phyloP scores from a whole-genome alignment of 2,329 filamentous ascomycete species.

The Cercospora nicotianae region DNA sequence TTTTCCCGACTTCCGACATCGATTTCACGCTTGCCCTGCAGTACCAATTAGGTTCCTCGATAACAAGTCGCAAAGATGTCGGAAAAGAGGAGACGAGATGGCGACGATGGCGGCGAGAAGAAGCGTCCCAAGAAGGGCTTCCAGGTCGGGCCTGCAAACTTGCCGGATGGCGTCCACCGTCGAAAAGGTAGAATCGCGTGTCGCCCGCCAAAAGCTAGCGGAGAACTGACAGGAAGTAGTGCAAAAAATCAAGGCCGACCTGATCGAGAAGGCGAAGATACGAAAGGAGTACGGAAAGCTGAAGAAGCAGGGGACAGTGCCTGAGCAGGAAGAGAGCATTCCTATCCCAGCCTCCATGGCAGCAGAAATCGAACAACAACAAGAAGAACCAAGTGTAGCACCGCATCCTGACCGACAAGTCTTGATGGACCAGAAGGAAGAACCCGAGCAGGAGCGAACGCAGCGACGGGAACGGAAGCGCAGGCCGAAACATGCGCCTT shows the following conservation, averaged over 20 bases:
- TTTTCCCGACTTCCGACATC: neutral
- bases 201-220: neutral
- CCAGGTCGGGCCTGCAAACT: slow-evolving; percentile 80
- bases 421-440: slow-evolving; percentile 33
- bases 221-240: slow-evolving; percentile 50
- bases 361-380: slow-evolving; percentile 26
- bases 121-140: slow-evolving; percentile 70
- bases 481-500: slow-evolving; percentile 47
- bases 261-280: slow-evolving; percentile 90
- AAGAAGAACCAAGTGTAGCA: slow-evolving; percentile 45
- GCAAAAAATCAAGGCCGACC: slow-evolving; percentile 81
- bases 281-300: slow-evolving; percentile 91
- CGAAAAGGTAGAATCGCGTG: slow-evolving; percentile 60
- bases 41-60: neutral
- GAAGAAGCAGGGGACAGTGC: slow-evolving; percentile 57
- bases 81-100: slow-evolving; percentile 27
- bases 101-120: slow-evolving; percentile 19
- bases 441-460: slow-evolving; percentile 17
- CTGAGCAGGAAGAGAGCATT: slow-evolving; percentile 32
- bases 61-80: slow-evolving; percentile 19
- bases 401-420: slow-evolving; percentile 44
- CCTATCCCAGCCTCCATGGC: slow-evolving; percentile 36
- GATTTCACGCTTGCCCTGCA: neutral
- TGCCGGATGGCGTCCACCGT: slow-evolving; percentile 84
- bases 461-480: slow-evolving; percentile 23